A percentile compares a stretch with the other conserved stretches of the same genome.
These are phyloP conservation scores for Rhizopogon vinicolor DNA, from an alignment of 768 basidiomycete genomes.

Conservation along the genomic window DNA sequence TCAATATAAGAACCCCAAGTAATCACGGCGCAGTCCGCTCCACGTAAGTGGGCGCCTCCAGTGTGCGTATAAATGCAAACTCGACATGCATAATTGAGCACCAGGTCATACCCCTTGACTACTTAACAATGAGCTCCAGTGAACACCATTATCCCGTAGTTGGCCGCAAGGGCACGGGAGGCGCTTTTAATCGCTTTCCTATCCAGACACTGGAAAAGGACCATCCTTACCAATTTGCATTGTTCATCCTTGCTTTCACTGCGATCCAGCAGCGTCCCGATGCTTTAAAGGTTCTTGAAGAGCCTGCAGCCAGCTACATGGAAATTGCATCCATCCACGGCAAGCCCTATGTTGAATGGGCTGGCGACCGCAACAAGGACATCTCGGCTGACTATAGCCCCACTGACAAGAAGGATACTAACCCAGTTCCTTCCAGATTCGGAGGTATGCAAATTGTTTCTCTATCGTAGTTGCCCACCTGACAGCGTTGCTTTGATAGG, in stretches of 20 bases:
- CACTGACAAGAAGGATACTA: conserved; percentile 19
- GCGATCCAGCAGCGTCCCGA: conserved; percentile 7
- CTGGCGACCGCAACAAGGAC: conserved; percentile 18
- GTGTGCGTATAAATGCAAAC: background rate
- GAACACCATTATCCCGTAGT: conserved; percentile 15
- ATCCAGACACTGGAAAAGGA: conserved; percentile 14
- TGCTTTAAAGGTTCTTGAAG: background rate
- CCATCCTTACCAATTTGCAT: conserved; percentile 22
- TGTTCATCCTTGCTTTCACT: conserved; percentile 20
- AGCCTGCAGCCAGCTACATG: conserved; percentile 13
- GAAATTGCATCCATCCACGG: conserved; percentile 21
- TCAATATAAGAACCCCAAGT: no score
- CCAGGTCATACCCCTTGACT: no score
- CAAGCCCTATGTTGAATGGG: conserved; percentile 19
- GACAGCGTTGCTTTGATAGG: conserved; percentile 6
- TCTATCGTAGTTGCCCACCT: background rate
- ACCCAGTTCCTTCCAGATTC: conserved; percentile 21
- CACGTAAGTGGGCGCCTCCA: background rate
- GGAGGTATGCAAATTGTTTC: conserved; percentile 12
- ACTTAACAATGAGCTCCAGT: background rate
- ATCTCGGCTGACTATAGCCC: conserved; percentile 12
- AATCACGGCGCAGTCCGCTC: background rate
- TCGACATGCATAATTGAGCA: background rate
- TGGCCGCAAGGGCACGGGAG: conserved; percentile 13
- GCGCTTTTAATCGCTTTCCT: conserved; percentile 16